Conservation (phyloP, 2,329 filamentous ascomycete genomes). For the Paradendryphiella salina region DNA sequence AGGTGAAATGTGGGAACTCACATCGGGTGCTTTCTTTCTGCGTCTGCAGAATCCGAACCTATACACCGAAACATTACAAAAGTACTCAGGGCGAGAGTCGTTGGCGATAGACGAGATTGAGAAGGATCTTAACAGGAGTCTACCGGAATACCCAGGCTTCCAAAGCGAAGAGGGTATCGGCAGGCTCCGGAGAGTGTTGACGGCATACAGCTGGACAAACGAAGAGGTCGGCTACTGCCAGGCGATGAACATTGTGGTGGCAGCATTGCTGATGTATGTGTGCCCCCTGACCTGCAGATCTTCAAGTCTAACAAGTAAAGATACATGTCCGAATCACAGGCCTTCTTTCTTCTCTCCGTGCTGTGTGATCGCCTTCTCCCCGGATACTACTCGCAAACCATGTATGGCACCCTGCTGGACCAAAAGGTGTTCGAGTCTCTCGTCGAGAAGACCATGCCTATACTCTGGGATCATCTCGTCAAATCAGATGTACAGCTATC, state of each 20-base stretch:
- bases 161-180: slow-evolving; percentile 95
- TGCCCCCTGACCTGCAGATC: slow-evolving; percentile 10
- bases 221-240: slow-evolving; percentile 97
- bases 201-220: slow-evolving; percentile 97
- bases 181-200: slow-evolving; percentile 83
- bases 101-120: slow-evolving; percentile 98
- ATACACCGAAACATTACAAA: slow-evolving; percentile 80
- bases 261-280: slow-evolving; percentile 83
- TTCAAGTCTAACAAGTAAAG: slow-evolving; percentile 48
- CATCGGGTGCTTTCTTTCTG: slow-evolving; percentile 86
- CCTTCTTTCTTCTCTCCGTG: slow-evolving; percentile 89
- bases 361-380: slow-evolving; percentile 91
- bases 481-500: slow-evolving; percentile 97
- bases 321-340: slow-evolving; percentile 95
- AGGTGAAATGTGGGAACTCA: slow-evolving; percentile 94
- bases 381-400: slow-evolving; percentile 97
- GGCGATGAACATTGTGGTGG: slow-evolving; percentile 99
- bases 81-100: slow-evolving; percentile 83
- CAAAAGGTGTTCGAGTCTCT: slow-evolving; percentile 97
- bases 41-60: slow-evolving; percentile 82
- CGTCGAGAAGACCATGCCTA: slow-evolving; percentile 98
- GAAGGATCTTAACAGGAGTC: slow-evolving; percentile 93
- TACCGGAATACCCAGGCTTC: slow-evolving; percentile 96
- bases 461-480: slow-evolving; percentile 96
- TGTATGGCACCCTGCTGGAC: slow-evolving; percentile 97